Percentiles rank a stretch among this genome's conserved stretches.
phyloP scores from a whole-genome alignment of 2,329 filamentous ascomycete species.

The Phialemoniopsis sp. region DNA sequence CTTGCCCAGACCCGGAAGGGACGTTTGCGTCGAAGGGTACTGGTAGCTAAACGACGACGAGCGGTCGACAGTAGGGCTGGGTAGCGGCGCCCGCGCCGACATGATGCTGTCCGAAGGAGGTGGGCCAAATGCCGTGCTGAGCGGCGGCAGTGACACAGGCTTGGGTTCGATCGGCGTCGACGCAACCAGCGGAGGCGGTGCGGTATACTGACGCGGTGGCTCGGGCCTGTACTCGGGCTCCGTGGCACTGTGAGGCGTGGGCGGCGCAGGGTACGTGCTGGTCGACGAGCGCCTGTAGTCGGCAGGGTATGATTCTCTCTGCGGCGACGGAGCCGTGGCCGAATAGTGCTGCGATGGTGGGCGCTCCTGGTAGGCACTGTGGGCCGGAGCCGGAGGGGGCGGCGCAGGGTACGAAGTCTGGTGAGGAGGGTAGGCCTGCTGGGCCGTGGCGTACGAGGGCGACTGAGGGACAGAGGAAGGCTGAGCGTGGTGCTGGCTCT shows the following conservation, averaged over 20 bases:
- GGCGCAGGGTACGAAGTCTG: not conserved
- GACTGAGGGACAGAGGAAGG: slow-evolving; percentile 24
- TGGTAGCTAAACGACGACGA: slow-evolving; percentile 10
- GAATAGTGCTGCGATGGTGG: slow-evolving; percentile 20
- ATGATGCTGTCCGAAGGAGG: not conserved
- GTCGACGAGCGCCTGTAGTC: slow-evolving; percentile 6
- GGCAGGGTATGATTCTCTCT: slow-evolving; percentile 7
- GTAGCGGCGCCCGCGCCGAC: not conserved
- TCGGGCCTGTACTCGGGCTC: slow-evolving; percentile 6
- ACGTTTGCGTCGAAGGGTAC: slow-evolving; percentile 5
- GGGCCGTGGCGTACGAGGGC: slow-evolving; percentile 19
- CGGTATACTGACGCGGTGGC: not conserved
- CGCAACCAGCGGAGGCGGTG: not conserved
- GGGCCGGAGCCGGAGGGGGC: slow-evolving; percentile 4
- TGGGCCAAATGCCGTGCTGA: slow-evolving; percentile 10
- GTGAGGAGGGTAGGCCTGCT: slow-evolving; percentile 7
- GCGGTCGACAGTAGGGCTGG: slow-evolving; percentile 5
- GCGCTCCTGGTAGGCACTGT: slow-evolving; percentile 18
- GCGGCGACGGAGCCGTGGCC: slow-evolving; percentile 15
- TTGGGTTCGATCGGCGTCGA: slow-evolving; percentile 6
- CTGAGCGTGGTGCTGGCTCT: slow-evolving; percentile 11
- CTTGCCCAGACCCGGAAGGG: not conserved
- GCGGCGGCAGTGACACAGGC: slow-evolving; percentile 10
- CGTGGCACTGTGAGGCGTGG: slow-evolving; percentile 6
- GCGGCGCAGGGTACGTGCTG: slow-evolving; percentile 1